These are phyloP conservation scores for Geotrichum cucujoidarum DNA, from an alignment of 1,139 yeast species.

Conservation along the genomic window DNA sequence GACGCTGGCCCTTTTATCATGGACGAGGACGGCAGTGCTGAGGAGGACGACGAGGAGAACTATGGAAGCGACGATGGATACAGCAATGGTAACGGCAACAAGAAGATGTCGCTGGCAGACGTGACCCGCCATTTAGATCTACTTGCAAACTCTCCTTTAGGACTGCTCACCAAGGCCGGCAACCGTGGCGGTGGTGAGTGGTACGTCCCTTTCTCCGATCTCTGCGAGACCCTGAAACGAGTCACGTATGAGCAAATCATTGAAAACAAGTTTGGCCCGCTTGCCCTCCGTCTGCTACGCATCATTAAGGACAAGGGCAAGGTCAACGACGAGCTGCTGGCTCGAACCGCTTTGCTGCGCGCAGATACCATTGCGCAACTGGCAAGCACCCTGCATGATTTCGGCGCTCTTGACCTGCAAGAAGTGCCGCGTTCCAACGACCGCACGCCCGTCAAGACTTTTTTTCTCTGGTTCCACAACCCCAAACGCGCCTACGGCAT, in stretches of 20 bases:
- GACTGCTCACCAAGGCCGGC: slow-evolving; percentile 34
- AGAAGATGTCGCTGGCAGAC: slow-evolving; percentile 18
- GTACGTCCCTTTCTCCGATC: slow-evolving; percentile 38
- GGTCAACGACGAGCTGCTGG: slow-evolving; percentile 80
- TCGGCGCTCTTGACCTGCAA: slow-evolving; percentile 50
- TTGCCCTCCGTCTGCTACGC: slow-evolving; percentile 60
- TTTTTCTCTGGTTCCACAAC: slow-evolving; percentile 72
- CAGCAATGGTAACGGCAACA: slow-evolving; percentile 26
- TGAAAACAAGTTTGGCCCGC: slow-evolving; percentile 42
- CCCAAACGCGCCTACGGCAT: slow-evolving; percentile 48
- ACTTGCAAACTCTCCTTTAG: slow-evolving; percentile 32
- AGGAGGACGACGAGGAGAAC: slow-evolving; percentile 24
- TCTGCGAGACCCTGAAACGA: slow-evolving; percentile 43
- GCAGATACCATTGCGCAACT: slow-evolving; percentile 66
- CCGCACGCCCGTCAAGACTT: slow-evolving; percentile 85
- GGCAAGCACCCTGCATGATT: slow-evolving; percentile 36
- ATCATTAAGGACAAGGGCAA: slow-evolving; percentile 63
- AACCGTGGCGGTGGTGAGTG: slow-evolving; percentile 41
- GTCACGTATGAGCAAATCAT: slow-evolving; percentile 58
- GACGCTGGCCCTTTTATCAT: slow-evolving; percentile 20
- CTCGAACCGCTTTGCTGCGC: slow-evolving; percentile 67
- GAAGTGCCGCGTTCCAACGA: slow-evolving; percentile 92
- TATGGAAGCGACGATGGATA: slow-evolving; percentile 19
- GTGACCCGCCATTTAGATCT: slow-evolving; percentile 45
- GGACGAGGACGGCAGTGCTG: slow-evolving; percentile 26